Percentiles rank a stretch among this genome's conserved stretches.
Conservation (phyloP, 2,329 filamentous ascomycete species). For the Colletotrichum trifolii region DNA sequence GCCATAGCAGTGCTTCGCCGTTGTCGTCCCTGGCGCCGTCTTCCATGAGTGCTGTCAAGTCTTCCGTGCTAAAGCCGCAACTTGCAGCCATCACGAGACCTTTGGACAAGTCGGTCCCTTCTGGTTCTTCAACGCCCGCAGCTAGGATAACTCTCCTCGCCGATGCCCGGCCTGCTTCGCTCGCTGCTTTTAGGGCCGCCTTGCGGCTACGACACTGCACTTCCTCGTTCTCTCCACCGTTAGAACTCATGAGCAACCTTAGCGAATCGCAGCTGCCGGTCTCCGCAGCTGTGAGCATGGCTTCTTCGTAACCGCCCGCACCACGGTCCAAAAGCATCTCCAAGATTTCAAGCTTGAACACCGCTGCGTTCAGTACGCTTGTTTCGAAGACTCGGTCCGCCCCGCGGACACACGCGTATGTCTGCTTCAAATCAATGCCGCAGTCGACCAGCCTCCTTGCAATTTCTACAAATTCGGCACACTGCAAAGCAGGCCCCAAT, state of each 20-base stretch:
- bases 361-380: background rate
- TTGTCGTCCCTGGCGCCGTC: background rate
- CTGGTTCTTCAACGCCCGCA: background rate
- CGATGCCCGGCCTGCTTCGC: background rate
- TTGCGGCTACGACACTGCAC: background rate
- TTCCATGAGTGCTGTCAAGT: slow-evolving; percentile 1
- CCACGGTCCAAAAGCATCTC: background rate
- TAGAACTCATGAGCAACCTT: background rate
- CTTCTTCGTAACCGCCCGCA: background rate
- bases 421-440: slow-evolving; percentile 1
- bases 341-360: background rate
- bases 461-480: background rate
- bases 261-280: background rate
- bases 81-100: background rate
- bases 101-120: background rate
- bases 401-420: background rate
- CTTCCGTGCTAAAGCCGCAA: background rate
- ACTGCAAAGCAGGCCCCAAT: background rate
- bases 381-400: too few species aligned
- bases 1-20: background rate
- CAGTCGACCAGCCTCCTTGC: background rate
- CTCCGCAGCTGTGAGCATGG: background rate
- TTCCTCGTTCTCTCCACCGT: background rate
- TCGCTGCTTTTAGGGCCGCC: background rate
- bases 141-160: background rate